phyloP scores from a whole-genome alignment of 441 rosid species.

The Pelargonium australe region DNA sequence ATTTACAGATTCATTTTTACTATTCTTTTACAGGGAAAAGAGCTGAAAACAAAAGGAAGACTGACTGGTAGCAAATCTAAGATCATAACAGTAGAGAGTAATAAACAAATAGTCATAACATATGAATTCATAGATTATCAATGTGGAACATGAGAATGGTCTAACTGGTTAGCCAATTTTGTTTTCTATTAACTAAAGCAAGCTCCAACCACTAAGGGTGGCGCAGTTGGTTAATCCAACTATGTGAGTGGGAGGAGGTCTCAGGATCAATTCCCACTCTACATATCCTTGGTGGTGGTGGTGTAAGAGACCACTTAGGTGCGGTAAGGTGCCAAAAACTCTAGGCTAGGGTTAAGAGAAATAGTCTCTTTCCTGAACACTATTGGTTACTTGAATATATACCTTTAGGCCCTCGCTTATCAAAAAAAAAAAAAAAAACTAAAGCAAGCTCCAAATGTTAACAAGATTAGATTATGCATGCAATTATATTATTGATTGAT shows the following conservation, averaged over 20 bases:
- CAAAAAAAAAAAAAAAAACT: too few species aligned
- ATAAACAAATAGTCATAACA: neutral
- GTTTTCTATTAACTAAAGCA: neutral
- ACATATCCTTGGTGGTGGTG: too few species aligned
- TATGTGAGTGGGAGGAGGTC: too few species aligned
- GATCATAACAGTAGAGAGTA: neutral
- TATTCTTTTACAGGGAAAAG: neutral
- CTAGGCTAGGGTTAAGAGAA: too few species aligned
- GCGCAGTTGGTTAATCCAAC: too few species aligned
- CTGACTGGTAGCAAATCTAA: neutral
- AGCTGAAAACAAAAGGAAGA: neutral
- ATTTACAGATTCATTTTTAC: neutral
- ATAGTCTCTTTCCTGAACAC: too few species aligned
- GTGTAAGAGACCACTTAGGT: too few species aligned
- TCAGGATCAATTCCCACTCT: too few species aligned
- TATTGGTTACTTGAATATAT: too few species aligned
- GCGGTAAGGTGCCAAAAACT: too few species aligned
- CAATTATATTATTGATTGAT: neutral
- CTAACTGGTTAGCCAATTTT: neutral
- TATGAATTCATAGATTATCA: neutral
- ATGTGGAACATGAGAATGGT: neutral
- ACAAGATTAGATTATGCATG: neutral
- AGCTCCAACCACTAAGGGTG: too few species aligned
- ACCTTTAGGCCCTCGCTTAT: too few species aligned
- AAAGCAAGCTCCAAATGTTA: neutral